These are phyloP conservation scores for Leishmania arabica DNA, from an alignment of 208 protist genomes.

Conservation along the genomic window DNA sequence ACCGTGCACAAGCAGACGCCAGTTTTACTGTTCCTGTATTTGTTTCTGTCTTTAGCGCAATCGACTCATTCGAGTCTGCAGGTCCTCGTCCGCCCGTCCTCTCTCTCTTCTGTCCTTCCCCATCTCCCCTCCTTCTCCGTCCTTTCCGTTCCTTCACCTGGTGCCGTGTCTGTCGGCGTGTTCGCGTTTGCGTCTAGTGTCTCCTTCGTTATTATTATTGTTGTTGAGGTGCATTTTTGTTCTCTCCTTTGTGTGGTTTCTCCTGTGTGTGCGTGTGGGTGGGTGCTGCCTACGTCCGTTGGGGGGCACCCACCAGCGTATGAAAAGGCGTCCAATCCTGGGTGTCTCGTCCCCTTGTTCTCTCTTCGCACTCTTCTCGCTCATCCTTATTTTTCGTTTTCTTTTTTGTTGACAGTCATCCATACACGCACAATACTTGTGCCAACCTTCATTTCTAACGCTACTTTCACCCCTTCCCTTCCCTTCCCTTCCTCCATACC, in stretches of 20 bases:
- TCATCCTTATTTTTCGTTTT: background rate
- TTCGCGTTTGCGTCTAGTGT: background rate
- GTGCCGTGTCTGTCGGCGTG: background rate
- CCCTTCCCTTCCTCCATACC: background rate
- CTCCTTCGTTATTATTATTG: background rate
- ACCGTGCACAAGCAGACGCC: background rate
- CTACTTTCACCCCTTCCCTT: background rate
- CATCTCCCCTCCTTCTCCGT: background rate
- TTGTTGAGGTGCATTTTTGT: background rate
- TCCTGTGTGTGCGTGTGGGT: background rate
- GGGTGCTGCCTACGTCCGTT: background rate
- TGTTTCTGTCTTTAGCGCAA: background rate
- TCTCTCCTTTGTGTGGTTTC: background rate
- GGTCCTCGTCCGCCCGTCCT: background rate
- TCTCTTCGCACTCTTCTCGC: background rate
- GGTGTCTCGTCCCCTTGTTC: background rate
- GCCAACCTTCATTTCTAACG: background rate
- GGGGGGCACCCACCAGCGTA: background rate
- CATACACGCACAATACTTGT: background rate
- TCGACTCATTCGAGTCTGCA: background rate
- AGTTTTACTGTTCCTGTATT: background rate
- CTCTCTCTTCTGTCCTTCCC: background rate
- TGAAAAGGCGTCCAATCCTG: background rate
- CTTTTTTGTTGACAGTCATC: background rate
- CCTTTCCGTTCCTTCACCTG: background rate